phyloP scores from a whole-genome alignment of 495 filamentous ascomycete species.

The Aspergillus sclerotiicarbonarius region DNA sequence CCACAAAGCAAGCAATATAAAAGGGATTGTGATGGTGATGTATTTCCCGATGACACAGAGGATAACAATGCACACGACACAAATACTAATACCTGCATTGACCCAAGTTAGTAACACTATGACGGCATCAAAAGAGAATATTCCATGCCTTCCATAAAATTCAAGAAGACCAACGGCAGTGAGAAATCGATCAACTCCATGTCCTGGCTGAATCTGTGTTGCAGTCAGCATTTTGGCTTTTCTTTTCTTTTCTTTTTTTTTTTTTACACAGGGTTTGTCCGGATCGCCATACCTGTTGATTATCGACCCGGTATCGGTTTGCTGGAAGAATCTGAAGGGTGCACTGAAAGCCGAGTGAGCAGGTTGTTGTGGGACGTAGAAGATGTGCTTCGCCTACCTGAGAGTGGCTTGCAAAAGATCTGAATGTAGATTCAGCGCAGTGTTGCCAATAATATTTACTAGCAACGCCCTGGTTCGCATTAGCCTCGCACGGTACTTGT shows the following conservation, averaged over 20 bases:
- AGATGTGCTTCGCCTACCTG: background rate
- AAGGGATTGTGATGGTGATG: constrained; percentile 18
- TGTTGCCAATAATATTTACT: constrained; percentile 26
- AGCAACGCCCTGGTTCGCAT: constrained; percentile 13
- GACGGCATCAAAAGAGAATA: background rate
- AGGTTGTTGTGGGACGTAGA: background rate
- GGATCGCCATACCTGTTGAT: constrained; percentile 8
- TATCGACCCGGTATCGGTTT: constrained; percentile 15
- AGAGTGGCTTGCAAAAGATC: constrained; percentile 22
- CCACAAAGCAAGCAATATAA: constrained; percentile 34
- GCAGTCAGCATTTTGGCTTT: background rate
- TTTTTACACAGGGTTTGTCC: no score
- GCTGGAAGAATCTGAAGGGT: constrained; percentile 25
- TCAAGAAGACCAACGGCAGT: constrained; percentile 24
- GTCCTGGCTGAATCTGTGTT: constrained; percentile 32
- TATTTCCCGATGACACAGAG: constrained; percentile 27
- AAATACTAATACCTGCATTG: constrained; percentile 26
- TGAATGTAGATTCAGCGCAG: constrained; percentile 30
- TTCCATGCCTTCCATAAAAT: constrained; percentile 4
- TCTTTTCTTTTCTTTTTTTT: no score
- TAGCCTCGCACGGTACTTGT: constrained; percentile 8
- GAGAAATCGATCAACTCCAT: constrained; percentile 41
- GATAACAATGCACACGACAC: constrained; percentile 22
- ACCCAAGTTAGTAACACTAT: background rate
- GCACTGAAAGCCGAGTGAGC: constrained; percentile 22